phyloP scores from a whole-genome alignment of 1,284 basidiomycete genomes.

The Sporisorium reilianum region DNA sequence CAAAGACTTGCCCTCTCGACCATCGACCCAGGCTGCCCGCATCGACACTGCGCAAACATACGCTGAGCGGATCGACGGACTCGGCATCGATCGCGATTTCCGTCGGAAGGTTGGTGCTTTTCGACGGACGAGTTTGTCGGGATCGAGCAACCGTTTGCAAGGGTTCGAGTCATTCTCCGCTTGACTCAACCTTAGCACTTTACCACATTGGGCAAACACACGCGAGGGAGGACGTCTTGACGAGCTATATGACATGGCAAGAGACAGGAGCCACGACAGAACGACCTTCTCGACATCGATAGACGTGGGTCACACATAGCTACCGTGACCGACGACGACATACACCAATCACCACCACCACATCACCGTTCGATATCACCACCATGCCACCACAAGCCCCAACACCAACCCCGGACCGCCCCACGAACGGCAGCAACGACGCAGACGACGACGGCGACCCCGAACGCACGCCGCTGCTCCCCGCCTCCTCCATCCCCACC shows the following conservation, averaged over 20 bases:
- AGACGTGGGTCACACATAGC: neutral
- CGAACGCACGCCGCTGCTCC: conserved; percentile 17
- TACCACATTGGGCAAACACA: too few species aligned
- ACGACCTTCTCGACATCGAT: neutral
- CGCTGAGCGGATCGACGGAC: too few species aligned
- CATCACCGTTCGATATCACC: neutral
- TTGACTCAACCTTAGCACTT: neutral
- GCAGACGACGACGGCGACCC: neutral
- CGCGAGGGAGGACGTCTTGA: too few species aligned
- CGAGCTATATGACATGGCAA: too few species aligned
- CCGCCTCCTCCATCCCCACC: neutral
- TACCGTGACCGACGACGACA: neutral
- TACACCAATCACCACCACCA: conserved; percentile 2
- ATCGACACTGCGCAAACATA: too few species aligned
- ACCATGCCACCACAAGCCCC: neutral
- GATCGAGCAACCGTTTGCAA: neutral
- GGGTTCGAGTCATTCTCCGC: neutral
- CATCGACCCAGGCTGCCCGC: neutral
- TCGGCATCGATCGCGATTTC: neutral
- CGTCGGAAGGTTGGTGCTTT: neutral
- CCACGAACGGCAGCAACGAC: neutral
- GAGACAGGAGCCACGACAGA: neutral
- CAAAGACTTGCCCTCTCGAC: too few species aligned
- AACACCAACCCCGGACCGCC: neutral
- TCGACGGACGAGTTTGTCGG: neutral